phyloP scores from a whole-genome alignment of 2,329 filamentous ascomycete genomes.

The Macroventuria anomochaeta region DNA sequence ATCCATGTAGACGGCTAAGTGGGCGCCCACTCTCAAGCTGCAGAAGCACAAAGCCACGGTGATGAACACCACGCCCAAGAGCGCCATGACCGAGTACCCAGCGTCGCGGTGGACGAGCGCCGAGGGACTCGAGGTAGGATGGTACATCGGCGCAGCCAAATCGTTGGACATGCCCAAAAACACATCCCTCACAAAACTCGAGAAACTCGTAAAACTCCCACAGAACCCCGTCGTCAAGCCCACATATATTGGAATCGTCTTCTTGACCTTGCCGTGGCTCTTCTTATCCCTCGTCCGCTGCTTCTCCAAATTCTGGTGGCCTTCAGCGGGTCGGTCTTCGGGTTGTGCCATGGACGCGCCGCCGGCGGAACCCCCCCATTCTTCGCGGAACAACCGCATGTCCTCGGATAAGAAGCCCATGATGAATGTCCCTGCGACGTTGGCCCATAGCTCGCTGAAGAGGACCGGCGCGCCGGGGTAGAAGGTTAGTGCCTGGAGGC shows the following conservation, averaged over 20 bases:
- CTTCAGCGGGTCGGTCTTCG: constrained; percentile 1
- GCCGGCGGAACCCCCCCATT: constrained; percentile 61
- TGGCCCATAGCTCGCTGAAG: constrained; percentile 84
- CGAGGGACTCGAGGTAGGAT: constrained; percentile 38
- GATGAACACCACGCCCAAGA: constrained; percentile 75
- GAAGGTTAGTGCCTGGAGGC: constrained; percentile 77
- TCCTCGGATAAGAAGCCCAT: constrained; percentile 90
- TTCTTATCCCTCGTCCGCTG: constrained; percentile 52
- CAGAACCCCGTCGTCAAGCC: constrained; percentile 87
- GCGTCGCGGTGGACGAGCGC: constrained; percentile 62
- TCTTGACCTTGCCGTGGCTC: constrained; percentile 66
- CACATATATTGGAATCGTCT: constrained; percentile 86
- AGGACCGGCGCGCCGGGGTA: constrained; percentile 79
- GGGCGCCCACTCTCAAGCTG: constrained; percentile 74
- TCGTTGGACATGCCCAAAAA: constrained; percentile 83
- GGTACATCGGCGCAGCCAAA: constrained; percentile 61
- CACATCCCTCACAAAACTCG: constrained; percentile 78
- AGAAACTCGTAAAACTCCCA: constrained; percentile 89
- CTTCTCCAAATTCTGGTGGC: constrained; percentile 48
- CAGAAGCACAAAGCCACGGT: constrained; percentile 74
- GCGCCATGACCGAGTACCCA: constrained; percentile 83
- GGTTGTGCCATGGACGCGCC: constrained; percentile 30
- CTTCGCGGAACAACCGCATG: constrained; percentile 72
- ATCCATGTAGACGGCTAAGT: constrained; percentile 71
- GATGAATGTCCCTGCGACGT: constrained; percentile 78